Evolutionary conservation across 208 protist genomes (phyloP).

Genomic region (Crithidia mellificae): DNA sequence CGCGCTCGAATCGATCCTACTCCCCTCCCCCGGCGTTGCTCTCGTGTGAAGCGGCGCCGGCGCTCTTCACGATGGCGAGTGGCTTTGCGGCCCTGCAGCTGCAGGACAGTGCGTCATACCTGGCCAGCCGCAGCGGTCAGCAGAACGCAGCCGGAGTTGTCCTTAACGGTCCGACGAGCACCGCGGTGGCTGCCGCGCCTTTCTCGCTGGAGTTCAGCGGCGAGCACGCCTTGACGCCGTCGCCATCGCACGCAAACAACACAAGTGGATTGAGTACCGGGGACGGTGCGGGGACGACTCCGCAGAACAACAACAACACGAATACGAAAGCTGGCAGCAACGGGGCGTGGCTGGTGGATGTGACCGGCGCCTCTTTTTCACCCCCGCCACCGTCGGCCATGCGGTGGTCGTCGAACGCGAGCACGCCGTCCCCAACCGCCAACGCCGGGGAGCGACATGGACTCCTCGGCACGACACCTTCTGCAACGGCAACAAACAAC

Average conservation of each 20-base stretch:
- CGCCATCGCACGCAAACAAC: not conserved
- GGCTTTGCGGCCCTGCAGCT: constrained; percentile 12
- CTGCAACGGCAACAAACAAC: not conserved
- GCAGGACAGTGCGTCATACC: constrained; percentile 4
- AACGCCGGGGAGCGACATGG: not conserved
- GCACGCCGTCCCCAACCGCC: not conserved
- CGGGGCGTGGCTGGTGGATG: not conserved
- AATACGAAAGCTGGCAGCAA: not conserved
- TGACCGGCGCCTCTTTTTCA: not conserved
- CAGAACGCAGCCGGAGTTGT: not conserved
- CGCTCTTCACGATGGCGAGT: constrained; percentile 16
- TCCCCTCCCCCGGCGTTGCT: constrained; percentile 11
- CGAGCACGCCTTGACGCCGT: not conserved
- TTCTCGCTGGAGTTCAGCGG: constrained; percentile 1
- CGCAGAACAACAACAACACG: not conserved
- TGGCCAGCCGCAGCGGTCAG: not conserved
- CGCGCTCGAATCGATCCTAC: not conserved
- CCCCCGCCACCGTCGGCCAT: not conserved
- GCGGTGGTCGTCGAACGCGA: not conserved
- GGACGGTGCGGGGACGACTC: not conserved
- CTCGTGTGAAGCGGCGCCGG: constrained; percentile 23
- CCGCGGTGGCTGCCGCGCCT: not conserved
- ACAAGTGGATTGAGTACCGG: not conserved
- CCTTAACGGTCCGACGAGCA: not conserved
- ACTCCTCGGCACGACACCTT: not conserved